Evolutionary conservation across 1,139 yeast genomes (phyloP).

Genomic region (Suhomyces bribrorum): DNA sequence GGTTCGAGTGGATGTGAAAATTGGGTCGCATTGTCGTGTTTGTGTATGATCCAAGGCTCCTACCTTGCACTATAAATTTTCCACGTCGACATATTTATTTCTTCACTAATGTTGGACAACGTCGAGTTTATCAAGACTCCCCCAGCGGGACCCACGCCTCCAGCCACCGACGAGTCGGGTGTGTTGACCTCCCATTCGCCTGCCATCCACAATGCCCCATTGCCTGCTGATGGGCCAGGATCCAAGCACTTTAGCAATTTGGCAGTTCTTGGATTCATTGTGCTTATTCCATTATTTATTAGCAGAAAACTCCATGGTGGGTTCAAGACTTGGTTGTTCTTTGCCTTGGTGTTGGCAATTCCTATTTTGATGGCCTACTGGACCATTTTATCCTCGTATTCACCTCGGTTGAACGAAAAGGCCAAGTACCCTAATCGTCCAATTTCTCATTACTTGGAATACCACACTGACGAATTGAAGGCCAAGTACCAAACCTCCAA

Average conservation of each 20-base stretch:
- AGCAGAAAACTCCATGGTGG: slow-evolving; percentile 76
- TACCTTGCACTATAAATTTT: not conserved
- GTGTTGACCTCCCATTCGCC: slow-evolving; percentile 66
- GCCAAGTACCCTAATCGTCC: slow-evolving; percentile 77
- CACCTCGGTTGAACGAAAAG: slow-evolving; percentile 82
- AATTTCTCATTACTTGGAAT: slow-evolving; percentile 76
- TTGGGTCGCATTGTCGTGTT: not conserved
- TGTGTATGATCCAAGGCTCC: not conserved
- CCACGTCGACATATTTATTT: slow-evolving; percentile 9
- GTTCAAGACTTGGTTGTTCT: slow-evolving; percentile 60
- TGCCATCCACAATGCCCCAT: slow-evolving; percentile 79
- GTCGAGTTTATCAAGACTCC: slow-evolving; percentile 65
- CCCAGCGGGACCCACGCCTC: slow-evolving; percentile 46
- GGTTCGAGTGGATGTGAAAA: no score
- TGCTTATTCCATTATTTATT: slow-evolving; percentile 65
- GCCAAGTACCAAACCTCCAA: slow-evolving; percentile 59
- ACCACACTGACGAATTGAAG: slow-evolving; percentile 74
- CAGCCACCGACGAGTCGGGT: slow-evolving; percentile 54
- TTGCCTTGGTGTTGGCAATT: slow-evolving; percentile 52
- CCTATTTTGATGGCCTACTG: slow-evolving; percentile 83
- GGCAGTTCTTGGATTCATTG: slow-evolving; percentile 51
- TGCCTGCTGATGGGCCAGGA: slow-evolving; percentile 93
- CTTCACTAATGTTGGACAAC: slow-evolving; percentile 35
- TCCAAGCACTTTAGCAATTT: slow-evolving; percentile 71
- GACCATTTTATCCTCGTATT: slow-evolving; percentile 73